Evolutionary conservation across 352 stramenopile species (phyloP).

Genomic region (Phytopythium ostracodes): DNA sequence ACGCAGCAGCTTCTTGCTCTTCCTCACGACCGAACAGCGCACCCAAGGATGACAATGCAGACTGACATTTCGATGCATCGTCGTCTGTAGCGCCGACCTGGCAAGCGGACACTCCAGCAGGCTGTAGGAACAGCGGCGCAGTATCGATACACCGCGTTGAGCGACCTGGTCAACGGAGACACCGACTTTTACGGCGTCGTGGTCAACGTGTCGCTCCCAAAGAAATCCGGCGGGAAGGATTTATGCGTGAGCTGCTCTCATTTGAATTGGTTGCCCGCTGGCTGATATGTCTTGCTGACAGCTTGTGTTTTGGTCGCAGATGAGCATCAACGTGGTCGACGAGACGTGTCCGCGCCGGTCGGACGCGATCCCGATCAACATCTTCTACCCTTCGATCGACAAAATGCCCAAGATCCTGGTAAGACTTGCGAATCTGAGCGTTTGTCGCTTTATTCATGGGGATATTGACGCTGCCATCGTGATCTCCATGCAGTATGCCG

Average conservation of each 20-base stretch:
- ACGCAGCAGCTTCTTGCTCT: background rate
- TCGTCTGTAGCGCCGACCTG: slow-evolving; percentile 15
- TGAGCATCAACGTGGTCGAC: slow-evolving; percentile 65
- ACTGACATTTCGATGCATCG: background rate
- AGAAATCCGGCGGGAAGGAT: slow-evolving; percentile 52
- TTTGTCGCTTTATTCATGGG: background rate
- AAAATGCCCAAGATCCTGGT: slow-evolving; percentile 65
- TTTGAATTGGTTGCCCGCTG: background rate
- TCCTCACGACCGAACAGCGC: background rate
- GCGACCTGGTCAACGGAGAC: slow-evolving; percentile 50
- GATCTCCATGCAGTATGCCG: slow-evolving; percentile 36
- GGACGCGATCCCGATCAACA: slow-evolving; percentile 56
- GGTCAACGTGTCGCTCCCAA: slow-evolving; percentile 70
- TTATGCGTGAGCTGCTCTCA: slow-evolving; percentile 46
- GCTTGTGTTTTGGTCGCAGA: slow-evolving; percentile 24
- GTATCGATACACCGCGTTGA: slow-evolving; percentile 60
- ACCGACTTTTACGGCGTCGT: slow-evolving; percentile 68
- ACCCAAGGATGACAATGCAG: background rate
- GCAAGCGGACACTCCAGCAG: slow-evolving; percentile 47
- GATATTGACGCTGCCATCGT: background rate
- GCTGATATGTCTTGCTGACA: background rate
- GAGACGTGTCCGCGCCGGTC: slow-evolving; percentile 49
- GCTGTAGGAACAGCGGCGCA: slow-evolving; percentile 18
- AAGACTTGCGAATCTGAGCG: slow-evolving; percentile 3
- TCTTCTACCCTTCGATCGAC: slow-evolving; percentile 56